phyloP scores from a whole-genome alignment of 805 yeast genomes.

The Barnettozyma pratensis region DNA sequence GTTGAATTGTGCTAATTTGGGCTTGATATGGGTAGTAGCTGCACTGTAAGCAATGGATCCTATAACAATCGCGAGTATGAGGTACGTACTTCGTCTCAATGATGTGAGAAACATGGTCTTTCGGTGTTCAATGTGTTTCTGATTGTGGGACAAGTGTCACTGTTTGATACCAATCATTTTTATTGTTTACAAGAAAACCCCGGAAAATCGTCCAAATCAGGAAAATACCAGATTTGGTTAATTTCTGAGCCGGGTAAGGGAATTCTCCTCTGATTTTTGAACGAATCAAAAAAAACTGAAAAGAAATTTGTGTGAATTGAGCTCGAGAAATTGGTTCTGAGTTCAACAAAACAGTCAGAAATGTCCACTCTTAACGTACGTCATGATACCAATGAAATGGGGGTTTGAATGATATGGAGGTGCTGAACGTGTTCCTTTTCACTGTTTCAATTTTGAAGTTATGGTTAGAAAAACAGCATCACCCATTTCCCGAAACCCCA shows the following conservation, averaged over 20 bases:
- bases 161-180: no score
- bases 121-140: not conserved
- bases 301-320: not conserved
- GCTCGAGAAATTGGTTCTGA: not conserved
- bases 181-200: not conserved
- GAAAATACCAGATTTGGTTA: not conserved
- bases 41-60: conserved; percentile 21
- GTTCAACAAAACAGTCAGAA: conserved; percentile 6
- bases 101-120: conserved; percentile 14
- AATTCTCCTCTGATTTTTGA: not conserved
- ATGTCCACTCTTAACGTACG: conserved; percentile 50
- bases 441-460: not conserved
- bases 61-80: conserved; percentile 8
- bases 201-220: not conserved
- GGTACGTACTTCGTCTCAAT: conserved; percentile 23
- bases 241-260: not conserved
- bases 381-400: conserved; percentile 4
- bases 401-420: not conserved
- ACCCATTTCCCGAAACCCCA: not conserved
- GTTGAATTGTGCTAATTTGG: conserved; percentile 2
- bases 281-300: conserved; percentile 9
- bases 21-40: conserved; percentile 8
- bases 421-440: not conserved
- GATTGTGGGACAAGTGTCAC: no score
- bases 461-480: not conserved